phyloP scores from a whole-genome alignment of 208 protist species.

The Leishmania major region DNA sequence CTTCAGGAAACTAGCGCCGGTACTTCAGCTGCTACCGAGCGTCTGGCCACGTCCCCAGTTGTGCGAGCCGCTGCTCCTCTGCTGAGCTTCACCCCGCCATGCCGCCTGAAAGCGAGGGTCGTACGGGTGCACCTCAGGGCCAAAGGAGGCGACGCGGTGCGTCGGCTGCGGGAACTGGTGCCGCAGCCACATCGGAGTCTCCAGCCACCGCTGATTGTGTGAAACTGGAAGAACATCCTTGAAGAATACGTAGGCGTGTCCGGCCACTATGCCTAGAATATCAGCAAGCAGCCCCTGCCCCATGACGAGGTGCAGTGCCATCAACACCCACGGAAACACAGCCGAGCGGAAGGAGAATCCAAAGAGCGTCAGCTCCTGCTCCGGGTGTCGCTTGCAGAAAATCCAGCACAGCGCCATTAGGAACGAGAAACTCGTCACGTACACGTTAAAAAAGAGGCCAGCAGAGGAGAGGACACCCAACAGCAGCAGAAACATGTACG shows the following conservation, averaged over 20 bases:
- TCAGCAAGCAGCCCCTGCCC: constrained; percentile 57
- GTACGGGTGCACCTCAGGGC: constrained; percentile 34
- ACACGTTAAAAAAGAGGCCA: constrained; percentile 43
- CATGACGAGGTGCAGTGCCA: constrained; percentile 77
- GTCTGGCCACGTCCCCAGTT: constrained; percentile 36
- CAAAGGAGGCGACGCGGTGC: constrained; percentile 19
- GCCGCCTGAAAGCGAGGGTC: constrained; percentile 36
- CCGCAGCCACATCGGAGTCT: constrained; percentile 60
- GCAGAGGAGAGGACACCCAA: constrained; percentile 29
- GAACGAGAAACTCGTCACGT: constrained; percentile 63
- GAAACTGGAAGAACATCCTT: constrained; percentile 73
- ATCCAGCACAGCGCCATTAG: constrained; percentile 86
- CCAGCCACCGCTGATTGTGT: constrained; percentile 54
- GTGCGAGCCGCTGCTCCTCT: constrained; percentile 23
- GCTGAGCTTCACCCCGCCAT: constrained; percentile 10
- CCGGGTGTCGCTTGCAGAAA: constrained; percentile 87
- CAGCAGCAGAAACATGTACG: constrained; percentile 79
- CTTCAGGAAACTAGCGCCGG: background rate
- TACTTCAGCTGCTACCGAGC: constrained; percentile 29
- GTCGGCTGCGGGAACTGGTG: constrained; percentile 33
- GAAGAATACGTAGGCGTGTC: constrained; percentile 82
- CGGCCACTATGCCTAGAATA: constrained; percentile 67
- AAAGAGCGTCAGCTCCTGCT: constrained; percentile 62
- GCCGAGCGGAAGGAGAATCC: constrained; percentile 77
- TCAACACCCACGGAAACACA: constrained; percentile 85